Evolutionary conservation across 805 yeast species (phyloP).

Genomic region (Cyberlindnera mycetangii): DNA sequence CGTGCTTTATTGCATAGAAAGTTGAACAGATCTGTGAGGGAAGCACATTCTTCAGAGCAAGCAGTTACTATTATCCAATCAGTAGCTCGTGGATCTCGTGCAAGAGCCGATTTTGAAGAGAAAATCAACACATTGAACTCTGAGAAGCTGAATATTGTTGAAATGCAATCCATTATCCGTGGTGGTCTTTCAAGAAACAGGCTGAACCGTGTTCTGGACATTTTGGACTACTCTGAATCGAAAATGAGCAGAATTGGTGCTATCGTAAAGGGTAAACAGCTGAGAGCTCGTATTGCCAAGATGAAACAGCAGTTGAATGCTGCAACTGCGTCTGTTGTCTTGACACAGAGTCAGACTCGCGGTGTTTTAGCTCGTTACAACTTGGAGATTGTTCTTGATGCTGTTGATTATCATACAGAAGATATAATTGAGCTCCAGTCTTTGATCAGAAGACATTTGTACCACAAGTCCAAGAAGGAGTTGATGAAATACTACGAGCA

Average conservation of each 20-base stretch:
- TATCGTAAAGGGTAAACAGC: conserved; percentile 34
- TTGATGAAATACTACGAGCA: conserved; percentile 46
- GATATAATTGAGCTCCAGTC: conserved; percentile 51
- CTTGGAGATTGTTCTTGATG: conserved; percentile 51
- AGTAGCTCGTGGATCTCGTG: conserved; percentile 28
- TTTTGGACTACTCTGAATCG: conserved; percentile 26
- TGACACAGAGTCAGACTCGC: conserved; percentile 56
- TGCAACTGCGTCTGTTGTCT: conserved; percentile 27
- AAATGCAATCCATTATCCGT: conserved; percentile 54
- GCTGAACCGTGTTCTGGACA: conserved; percentile 25
- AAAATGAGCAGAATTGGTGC: conserved; percentile 35
- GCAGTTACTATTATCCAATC: conserved; percentile 40
- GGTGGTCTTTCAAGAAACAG: conserved; percentile 37
- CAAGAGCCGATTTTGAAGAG: conserved; percentile 11
- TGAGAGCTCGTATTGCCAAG: conserved; percentile 29
- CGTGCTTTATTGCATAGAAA: conserved; percentile 29
- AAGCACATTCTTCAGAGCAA: conserved; percentile 25
- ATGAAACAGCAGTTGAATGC: conserved; percentile 1
- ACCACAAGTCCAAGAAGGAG: conserved; percentile 37
- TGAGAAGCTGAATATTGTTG: conserved; percentile 26
- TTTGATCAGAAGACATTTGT: conserved; percentile 42
- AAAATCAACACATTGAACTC: conserved; percentile 2
- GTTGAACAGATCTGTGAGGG: conserved; percentile 19
- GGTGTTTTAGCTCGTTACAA: conserved; percentile 62
- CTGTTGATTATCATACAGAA: conserved; percentile 42